Conservation (phyloP, 805 yeast species). For the Pichia cabralensis region DNA sequence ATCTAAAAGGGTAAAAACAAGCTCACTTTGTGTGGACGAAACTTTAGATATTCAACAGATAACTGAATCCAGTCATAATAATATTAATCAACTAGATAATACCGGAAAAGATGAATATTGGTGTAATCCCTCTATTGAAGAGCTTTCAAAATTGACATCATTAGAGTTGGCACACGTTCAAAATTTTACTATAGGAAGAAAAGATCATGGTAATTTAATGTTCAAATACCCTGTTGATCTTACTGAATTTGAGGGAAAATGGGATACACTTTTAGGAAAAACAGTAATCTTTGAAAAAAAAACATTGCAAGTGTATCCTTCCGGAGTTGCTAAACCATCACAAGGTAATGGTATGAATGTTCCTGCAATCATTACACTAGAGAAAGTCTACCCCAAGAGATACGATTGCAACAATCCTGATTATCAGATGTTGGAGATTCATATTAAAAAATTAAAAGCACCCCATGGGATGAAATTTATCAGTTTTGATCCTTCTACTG, state of each 20-base stretch:
- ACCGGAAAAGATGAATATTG: constrained; percentile 43
- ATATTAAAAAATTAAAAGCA: constrained; percentile 40
- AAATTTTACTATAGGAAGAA: constrained; percentile 59
- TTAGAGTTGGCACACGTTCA: constrained; percentile 45
- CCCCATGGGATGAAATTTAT: constrained; percentile 68
- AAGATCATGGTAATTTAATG: constrained; percentile 57
- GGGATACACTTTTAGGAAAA: constrained; percentile 30
- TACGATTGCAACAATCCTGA: constrained; percentile 26
- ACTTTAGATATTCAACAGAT: too few species aligned
- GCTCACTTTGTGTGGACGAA: too few species aligned
- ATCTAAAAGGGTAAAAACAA: background rate
- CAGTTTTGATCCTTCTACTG: constrained; percentile 66
- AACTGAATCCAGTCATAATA: background rate
- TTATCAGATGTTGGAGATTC: constrained; percentile 23
- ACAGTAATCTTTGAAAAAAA: constrained; percentile 38
- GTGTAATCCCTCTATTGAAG: constrained; percentile 57
- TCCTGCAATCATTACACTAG: constrained; percentile 65
- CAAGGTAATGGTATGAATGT: constrained; percentile 64
- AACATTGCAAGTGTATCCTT: constrained; percentile 55
- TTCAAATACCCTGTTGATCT: constrained; percentile 64
- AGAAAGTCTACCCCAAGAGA: constrained; percentile 44
- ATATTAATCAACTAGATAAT: background rate
- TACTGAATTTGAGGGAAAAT: constrained; percentile 36
- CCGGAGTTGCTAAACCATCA: constrained; percentile 42
- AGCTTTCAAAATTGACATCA: constrained; percentile 32